Evolutionary conservation across 2,329 filamentous ascomycete genomes (phyloP), one percentile per base, ranked within the genome.

Genomic region (Trichoderma atroviride): DNA sequence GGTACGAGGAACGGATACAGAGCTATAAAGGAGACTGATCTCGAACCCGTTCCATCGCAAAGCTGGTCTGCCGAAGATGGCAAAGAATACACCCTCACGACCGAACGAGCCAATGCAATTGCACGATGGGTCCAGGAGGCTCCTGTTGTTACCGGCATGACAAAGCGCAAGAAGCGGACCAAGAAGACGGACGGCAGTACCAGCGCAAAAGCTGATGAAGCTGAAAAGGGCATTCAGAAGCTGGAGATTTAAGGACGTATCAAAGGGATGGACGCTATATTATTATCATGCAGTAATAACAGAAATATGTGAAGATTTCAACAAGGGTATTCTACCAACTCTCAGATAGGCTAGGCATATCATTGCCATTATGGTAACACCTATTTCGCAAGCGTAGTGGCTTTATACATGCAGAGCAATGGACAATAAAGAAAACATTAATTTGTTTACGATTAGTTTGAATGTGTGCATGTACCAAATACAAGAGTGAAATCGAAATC

Each of bases 1-100:
- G 56, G 55, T 35, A 9, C 52, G 31, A 55, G 13, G 24, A 50
- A 37, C 27, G n/a, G 33, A 29, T 33, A 13, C 22, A 24, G 33
- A 4, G 10, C 22, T 33, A 24, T 13, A 43, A 53, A 47, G 16
- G 53, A 66, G 16, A 31, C 33, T n/a, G 27, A 27, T 59, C 5
- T 16, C 16, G 59, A 68, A 19, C 29, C 72, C 11, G 70, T 71
- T 1, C 74, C 71, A 1, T 74, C 74, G 13, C 89, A 88, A 74
- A 81, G 87, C 10, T 91, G 88, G 88, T 85, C 87, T 5, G 84
- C 88, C 68, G 89, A 91, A 64, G 87, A 90, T 70, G 87, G 85
- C 0, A 88, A 87, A 74, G 90, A 93, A 72, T 92, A 91, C 76
- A 87, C 88, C 2, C 88, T 92, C 72, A 84, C 86, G 22, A 92